Evolutionary conservation across 495 filamentous ascomycete genomes (phyloP).

Genomic region (Aspergillus saccharolyticus): DNA sequence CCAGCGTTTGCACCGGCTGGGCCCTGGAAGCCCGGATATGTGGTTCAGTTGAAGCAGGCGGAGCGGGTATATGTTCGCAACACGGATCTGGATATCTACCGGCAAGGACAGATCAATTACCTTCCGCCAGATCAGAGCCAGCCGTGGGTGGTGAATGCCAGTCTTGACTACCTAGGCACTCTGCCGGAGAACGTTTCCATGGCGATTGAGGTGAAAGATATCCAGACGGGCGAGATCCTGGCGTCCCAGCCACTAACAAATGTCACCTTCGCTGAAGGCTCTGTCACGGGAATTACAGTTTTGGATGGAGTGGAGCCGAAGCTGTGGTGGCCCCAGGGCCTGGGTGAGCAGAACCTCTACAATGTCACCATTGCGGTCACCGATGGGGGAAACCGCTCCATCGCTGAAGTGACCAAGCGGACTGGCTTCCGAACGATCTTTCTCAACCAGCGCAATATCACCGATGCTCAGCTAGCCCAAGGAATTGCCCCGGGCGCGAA

Average conservation of each 20-base stretch:
- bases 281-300: slow-evolving; percentile 47
- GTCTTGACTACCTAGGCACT: slow-evolving; percentile 56
- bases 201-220: slow-evolving; percentile 50
- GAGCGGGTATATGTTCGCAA: slow-evolving; percentile 51
- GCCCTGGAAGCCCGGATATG: slow-evolving; percentile 59
- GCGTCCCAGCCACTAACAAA: slow-evolving; percentile 39
- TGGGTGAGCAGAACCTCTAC: slow-evolving; percentile 59
- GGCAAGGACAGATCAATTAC: slow-evolving; percentile 56
- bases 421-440: slow-evolving; percentile 66
- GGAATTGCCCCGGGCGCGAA: slow-evolving; percentile 61
- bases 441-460: slow-evolving; percentile 56
- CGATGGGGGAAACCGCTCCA: slow-evolving; percentile 24
- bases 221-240: slow-evolving; percentile 40
- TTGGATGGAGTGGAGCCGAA: slow-evolving; percentile 44
- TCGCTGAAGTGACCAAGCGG: slow-evolving; percentile 50
- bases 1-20: slow-evolving; percentile 62
- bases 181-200: slow-evolving; percentile 46
- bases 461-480: slow-evolving; percentile 48
- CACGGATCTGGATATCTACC: slow-evolving; percentile 56
- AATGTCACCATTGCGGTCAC: slow-evolving; percentile 49
- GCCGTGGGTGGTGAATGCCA: slow-evolving; percentile 67
- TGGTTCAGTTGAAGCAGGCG: slow-evolving; percentile 47
- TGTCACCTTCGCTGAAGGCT: slow-evolving; percentile 39
- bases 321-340: slow-evolving; percentile 60
- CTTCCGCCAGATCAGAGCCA: slow-evolving; percentile 54